Base-by-base conservation (phyloP, 2,329 filamentous ascomycete species). In the Paracoccidioides lutzii region DNA sequence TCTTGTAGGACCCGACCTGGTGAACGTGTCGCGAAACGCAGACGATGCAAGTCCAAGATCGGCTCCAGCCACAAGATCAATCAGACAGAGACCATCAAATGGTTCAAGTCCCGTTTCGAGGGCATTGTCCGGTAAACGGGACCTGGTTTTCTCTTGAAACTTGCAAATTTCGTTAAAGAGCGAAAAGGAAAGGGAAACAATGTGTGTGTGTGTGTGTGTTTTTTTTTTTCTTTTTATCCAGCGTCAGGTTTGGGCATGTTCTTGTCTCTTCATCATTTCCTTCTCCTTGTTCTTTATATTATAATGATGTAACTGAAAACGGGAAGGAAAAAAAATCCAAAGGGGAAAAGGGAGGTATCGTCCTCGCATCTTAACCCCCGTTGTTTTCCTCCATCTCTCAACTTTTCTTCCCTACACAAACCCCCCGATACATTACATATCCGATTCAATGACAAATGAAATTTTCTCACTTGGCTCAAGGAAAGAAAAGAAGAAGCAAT, bases 61-160 rank as follows among this genome's bases (percentile, higher is more conserved):
- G 93, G 93, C 73, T 74, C 87, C 72, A 81, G 77, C 77, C 93
- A 98, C 87, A 83, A 84, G 73, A 95, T 98, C 84, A 88, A 83
- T 84, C 87, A 90, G 73, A 78, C 83, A 64, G 93, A 98, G 84
- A 96, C 90, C 71, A 79, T 97, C 80, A 95, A 90, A 82, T 98
- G 93, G 93, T 98, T 87, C 82, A 88, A 88, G 82, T 84, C 81
- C 75, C 85, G 90, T 78, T 96, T 95, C 84, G 90, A 97, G 75
- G 93, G 91, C 75, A 97, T 97, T 75, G 89, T 98, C 80, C 86
- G 93, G 81, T 97, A 95, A 88, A 84, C 55, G 30, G 22, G 30
- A n/a, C 12, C 15, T 22, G 14, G 5, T 45, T 12, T 7, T 38
- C 28, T 22, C 35, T 37, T 33, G 6, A 22, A 14, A 44, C 33